phyloP scores from a whole-genome alignment of 805 yeast genomes.

The Saccharomycopsis babjevae region DNA sequence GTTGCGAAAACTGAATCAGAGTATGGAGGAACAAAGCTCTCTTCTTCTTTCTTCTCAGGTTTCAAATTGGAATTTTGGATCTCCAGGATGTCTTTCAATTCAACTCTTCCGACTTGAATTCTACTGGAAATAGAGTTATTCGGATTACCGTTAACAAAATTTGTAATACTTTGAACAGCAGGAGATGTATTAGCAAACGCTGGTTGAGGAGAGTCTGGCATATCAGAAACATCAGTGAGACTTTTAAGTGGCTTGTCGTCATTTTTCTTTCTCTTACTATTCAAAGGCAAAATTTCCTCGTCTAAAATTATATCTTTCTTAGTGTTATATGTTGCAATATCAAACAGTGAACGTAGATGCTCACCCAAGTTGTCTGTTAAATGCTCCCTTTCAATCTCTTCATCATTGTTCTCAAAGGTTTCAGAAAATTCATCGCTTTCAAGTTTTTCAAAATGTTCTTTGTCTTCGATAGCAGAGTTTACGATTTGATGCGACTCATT shows the following conservation, averaged over 20 bases:
- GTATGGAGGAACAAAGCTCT: background rate
- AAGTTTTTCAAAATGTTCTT: background rate
- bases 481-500: background rate
- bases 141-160: background rate
- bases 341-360: background rate
- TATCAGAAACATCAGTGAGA: background rate
- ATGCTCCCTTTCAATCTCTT: background rate
- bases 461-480: background rate
- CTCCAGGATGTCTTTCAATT: constrained; percentile 14
- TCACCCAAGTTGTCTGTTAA: background rate
- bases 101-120: constrained; percentile 15
- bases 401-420: background rate
- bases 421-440: background rate
- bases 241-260: background rate
- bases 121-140: constrained; percentile 10
- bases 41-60: background rate
- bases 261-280: background rate
- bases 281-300: background rate
- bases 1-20: background rate
- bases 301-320: background rate
- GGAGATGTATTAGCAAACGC: background rate
- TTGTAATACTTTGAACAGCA: background rate
- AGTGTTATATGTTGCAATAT: no score
- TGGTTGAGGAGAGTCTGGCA: background rate
- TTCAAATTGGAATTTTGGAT: constrained; percentile 3